phyloP scores from a whole-genome alignment of 208 protist genomes.

The Trypanosoma rangeli region DNA sequence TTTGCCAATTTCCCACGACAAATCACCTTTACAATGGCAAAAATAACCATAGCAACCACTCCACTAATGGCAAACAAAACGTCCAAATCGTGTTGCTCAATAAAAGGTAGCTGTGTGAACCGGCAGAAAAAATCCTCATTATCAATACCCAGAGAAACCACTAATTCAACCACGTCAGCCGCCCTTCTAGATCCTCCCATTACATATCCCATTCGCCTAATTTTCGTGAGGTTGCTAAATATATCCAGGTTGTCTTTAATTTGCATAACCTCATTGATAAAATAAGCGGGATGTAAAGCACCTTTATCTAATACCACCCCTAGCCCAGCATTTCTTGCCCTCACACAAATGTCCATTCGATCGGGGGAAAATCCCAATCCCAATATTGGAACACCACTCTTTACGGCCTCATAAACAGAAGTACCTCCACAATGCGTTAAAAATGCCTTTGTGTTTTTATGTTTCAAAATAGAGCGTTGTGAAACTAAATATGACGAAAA shows the following conservation, averaged over 20 bases:
- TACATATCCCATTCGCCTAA: slow-evolving; percentile 36
- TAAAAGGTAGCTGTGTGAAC: not conserved
- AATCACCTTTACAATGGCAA: not conserved
- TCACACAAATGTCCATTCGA: slow-evolving; percentile 17
- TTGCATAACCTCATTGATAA: slow-evolving; percentile 3
- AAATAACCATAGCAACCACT: not conserved
- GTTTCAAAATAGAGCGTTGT: slow-evolving; percentile 14
- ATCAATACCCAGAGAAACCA: slow-evolving; percentile 17
- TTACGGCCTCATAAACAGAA: slow-evolving; percentile 27
- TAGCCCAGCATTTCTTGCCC: slow-evolving; percentile 17
- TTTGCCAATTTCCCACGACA: not conserved
- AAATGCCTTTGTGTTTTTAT: slow-evolving; percentile 27
- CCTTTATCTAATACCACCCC: slow-evolving; percentile 18
- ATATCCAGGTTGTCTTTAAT: slow-evolving; percentile 21
- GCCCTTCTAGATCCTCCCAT: slow-evolving; percentile 44
- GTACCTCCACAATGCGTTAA: slow-evolving; percentile 26
- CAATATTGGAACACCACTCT: slow-evolving; percentile 17
- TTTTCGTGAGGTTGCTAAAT: slow-evolving; percentile 1
- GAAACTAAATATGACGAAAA: slow-evolving; percentile 17
- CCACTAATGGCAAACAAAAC: slow-evolving; percentile 17
- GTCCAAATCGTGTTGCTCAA: slow-evolving; percentile 20
- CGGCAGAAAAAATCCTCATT: slow-evolving; percentile 26
- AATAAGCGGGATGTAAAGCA: slow-evolving; percentile 5
- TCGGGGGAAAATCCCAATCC: slow-evolving; percentile 3
- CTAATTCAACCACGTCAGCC: slow-evolving; percentile 37